Evolutionary conservation across 169 alveolate genomes (phyloP), one percentile per base, ranked within the genome.

Genomic region (Plasmodium malariae): DNA sequence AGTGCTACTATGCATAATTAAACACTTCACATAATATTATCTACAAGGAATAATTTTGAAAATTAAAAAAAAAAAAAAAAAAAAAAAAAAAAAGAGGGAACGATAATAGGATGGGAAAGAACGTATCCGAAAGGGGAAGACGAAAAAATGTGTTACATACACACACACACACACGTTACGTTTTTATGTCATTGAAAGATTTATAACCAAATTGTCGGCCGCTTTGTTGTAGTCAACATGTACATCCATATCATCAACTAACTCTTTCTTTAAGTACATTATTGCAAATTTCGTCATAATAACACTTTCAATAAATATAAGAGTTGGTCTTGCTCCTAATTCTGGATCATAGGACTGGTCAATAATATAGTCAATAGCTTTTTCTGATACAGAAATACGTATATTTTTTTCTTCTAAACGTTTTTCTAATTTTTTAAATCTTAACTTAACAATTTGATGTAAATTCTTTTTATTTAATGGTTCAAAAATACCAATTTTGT

Each of bases 401-500:
- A 85, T 85, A 55, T 85, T 85, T 69, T 85, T 85, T 34, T 69
- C 73, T 59, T 85, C 92, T 40, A 85, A 68, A 24, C 92, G 71
- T 70, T 85, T 85, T 60, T 85, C 92, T 48, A 85, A 69, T 32
- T 85, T 85, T 48, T 85, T 24, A 68, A 85, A 85, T 69, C 92
- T 54, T 32, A 94, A 62, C 40, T 45, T 70, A 36, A 94, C 93
- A n/a, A 94, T 94, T 87, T 94, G 62, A 65, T 63, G 80, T 43
- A 85, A 30, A 36, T 85, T 85, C 21, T 85, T 70, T 9, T 85
- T 85, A 32, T 45, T 85, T 37, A 93, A 80, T 43, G 93, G 92
- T 28, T 87, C 88, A 49, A 92, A 93, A 7, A 86, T 85, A 30
- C 92, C 88, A 26, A 95, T 92, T 70, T 94, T 95, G 59, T 95